Percentiles rank a stretch among this genome's conserved stretches.
Evolutionary conservation across 2,329 filamentous ascomycete genomes (phyloP).

Genomic region (Furcasterigmium furcatum): DNA sequence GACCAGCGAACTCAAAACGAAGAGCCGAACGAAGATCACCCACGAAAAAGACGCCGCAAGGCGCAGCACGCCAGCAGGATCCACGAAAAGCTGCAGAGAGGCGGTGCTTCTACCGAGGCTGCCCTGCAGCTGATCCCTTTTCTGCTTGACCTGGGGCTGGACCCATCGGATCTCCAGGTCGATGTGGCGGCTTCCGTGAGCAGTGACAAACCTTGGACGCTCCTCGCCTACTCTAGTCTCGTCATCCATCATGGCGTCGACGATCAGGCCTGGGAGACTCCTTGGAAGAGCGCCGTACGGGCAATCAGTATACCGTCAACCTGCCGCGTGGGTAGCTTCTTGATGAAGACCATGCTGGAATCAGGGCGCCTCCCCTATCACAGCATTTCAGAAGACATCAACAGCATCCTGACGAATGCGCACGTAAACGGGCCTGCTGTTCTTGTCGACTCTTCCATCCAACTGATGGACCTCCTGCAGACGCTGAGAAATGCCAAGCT

Average conservation of each 20-base stretch:
- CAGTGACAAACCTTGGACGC: conserved; percentile 80
- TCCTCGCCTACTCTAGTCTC: conserved; percentile 70
- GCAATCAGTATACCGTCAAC: conserved; percentile 66
- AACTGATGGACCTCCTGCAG: conserved; percentile 68
- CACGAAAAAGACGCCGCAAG: conserved; percentile 48
- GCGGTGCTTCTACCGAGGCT: conserved; percentile 35
- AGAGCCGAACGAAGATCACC: conserved; percentile 34
- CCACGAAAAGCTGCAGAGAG: conserved; percentile 45
- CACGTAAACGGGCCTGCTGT: conserved; percentile 78
- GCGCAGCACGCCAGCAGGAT: conserved; percentile 32
- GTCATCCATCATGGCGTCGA: background rate
- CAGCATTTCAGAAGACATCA: conserved; percentile 64
- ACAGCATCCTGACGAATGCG: conserved; percentile 69
- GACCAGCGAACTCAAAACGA: conserved; percentile 14
- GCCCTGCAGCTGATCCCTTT: conserved; percentile 58
- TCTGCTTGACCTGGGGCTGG: conserved; percentile 36
- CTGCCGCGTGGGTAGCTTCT: conserved; percentile 73
- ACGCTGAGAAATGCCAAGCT: conserved; percentile 63
- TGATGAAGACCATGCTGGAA: conserved; percentile 67
- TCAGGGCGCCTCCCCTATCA: conserved; percentile 65
- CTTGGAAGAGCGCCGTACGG: conserved; percentile 73
- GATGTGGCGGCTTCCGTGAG: background rate
- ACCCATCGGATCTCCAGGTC: background rate
- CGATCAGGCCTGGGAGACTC: conserved; percentile 59
- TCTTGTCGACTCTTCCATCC: conserved; percentile 75